A percentile compares a stretch with the other conserved stretches of the same genome.
phyloP scores from a whole-genome alignment of 495 filamentous ascomycete species.

The Hyaloscypha variabilis region DNA sequence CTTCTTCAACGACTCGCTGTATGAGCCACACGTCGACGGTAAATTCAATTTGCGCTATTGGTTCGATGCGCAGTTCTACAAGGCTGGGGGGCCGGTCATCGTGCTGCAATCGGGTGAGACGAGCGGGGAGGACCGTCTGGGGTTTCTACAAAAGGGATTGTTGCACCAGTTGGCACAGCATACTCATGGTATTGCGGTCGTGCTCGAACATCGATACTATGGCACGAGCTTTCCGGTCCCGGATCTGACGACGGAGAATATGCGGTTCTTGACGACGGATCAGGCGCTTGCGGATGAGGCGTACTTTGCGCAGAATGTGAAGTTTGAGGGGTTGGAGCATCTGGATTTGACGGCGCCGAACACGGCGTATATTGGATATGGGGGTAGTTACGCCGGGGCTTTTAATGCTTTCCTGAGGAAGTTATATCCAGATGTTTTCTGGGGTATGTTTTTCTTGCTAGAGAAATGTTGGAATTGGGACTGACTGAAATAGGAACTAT shows the following conservation, averaged over 20 bases:
- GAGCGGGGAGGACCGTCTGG: conserved; percentile 53
- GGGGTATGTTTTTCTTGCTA: conserved; percentile 43
- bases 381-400: conserved; percentile 74
- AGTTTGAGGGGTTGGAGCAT: conserved; percentile 66
- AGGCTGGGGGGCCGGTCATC: conserved; percentile 71
- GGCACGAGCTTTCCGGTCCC: conserved; percentile 60
- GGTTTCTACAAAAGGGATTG: conserved; percentile 71
- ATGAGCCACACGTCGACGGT: conserved; percentile 66
- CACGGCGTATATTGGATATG: conserved; percentile 70
- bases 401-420: conserved; percentile 72
- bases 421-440: conserved; percentile 69
- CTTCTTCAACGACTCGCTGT: conserved; percentile 70
- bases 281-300: conserved; percentile 73
- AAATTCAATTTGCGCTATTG: conserved; percentile 70
- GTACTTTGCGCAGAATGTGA: conserved; percentile 70
- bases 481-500: conserved; percentile 52
- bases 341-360: conserved; percentile 57
- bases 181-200: conserved; percentile 70
- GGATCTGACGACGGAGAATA: conserved; percentile 62
- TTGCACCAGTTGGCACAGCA: conserved; percentile 61
- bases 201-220: conserved; percentile 79
- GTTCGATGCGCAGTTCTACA: conserved; percentile 69
- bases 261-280: conserved; percentile 76
- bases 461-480: background rate
- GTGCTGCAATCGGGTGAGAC: conserved; percentile 71